These are phyloP conservation scores for Neonectria sp. DNA, from an alignment of 2,329 filamentous ascomycete genomes.

Conservation along the genomic window DNA sequence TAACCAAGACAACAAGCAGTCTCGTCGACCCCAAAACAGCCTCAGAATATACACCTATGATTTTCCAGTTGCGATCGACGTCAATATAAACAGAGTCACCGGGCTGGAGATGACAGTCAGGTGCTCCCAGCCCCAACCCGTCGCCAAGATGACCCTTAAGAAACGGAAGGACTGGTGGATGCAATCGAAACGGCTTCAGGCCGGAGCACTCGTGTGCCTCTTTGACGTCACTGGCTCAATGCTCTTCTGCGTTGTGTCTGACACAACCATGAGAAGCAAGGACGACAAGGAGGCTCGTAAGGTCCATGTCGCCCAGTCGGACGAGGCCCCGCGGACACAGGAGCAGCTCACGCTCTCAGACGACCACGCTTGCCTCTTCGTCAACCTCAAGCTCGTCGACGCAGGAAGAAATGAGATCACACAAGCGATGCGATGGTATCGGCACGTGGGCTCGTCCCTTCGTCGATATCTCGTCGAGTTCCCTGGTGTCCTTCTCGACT, in stretches of 20 bases:
- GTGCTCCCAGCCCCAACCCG: slow-evolving; percentile 61
- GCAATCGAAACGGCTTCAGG: slow-evolving; percentile 62
- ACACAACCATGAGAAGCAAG: slow-evolving; percentile 34
- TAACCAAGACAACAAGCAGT: slow-evolving; percentile 10
- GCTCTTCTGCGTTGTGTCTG: slow-evolving; percentile 59
- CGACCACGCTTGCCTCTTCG: neutral
- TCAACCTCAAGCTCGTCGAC: slow-evolving; percentile 22
- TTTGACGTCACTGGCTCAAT: slow-evolving; percentile 56
- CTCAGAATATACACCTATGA: slow-evolving; percentile 49
- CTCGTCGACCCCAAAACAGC: slow-evolving; percentile 38
- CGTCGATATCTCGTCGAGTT: slow-evolving; percentile 28
- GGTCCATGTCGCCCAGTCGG: slow-evolving; percentile 34
- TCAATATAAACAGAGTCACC: slow-evolving; percentile 56
- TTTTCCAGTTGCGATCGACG: slow-evolving; percentile 48
- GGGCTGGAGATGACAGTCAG: slow-evolving; percentile 59
- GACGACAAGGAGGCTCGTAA: slow-evolving; percentile 42
- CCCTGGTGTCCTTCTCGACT: slow-evolving; percentile 28
- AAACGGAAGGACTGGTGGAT: slow-evolving; percentile 66
- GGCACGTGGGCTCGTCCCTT: neutral
- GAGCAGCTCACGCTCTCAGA: neutral
- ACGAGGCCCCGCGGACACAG: slow-evolving; percentile 22
- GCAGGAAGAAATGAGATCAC: neutral
- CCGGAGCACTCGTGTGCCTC: slow-evolving; percentile 66
- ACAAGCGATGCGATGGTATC: neutral
- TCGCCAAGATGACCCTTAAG: slow-evolving; percentile 37